Evolutionary conservation across 129 eudicot species (phyloP), one percentile per base, ranked within the genome.

Genomic region (Arctium lappa): DNA sequence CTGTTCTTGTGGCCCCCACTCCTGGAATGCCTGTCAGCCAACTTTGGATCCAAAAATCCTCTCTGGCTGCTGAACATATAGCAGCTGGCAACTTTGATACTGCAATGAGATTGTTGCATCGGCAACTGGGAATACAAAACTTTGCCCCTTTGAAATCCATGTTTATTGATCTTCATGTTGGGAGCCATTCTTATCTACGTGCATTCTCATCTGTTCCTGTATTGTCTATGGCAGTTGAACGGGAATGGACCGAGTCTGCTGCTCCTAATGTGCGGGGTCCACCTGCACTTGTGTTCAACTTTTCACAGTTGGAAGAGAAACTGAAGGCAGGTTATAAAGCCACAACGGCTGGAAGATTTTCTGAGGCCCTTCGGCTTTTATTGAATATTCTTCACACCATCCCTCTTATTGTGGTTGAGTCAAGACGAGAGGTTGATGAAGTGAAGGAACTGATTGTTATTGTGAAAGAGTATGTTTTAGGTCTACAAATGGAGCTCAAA

Each of bases 11-110:
- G 42, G 70, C 84, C 34, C 94, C 94, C 11, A 72, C 89, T 34
- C 79, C 84, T 10, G 94, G 94, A 10, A 84, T 88, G 82, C 91
- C 94, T 2, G 87, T 86, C 6, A 88, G 88, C 88, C 91, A 86
- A 74, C 83, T 90, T 73, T 90, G 94, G 94, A 75, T 82, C 74
- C 94, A 88, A 72, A 88, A 50, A 71, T 90, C 94, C 39, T 86
- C 88, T 13, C 85, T 90, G 10, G 94, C 94, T 3, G 90, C 89
- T 27, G 93, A 90, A 69, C 88, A 87, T 74, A 86, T 89, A 33
- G 89, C 93, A 56, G 93, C 91, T 42, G 94, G 94, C 69, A 86
- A 90, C 70, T 90, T 90, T 10, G 94, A 90, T 53, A 90, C 94
- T 3, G 94, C 94, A 1, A 88, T 90, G 91, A 83, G 88, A 29